Conservation (phyloP, 1,284 basidiomycete genomes). For the Cutaneotrichosporon sp. region DNA sequence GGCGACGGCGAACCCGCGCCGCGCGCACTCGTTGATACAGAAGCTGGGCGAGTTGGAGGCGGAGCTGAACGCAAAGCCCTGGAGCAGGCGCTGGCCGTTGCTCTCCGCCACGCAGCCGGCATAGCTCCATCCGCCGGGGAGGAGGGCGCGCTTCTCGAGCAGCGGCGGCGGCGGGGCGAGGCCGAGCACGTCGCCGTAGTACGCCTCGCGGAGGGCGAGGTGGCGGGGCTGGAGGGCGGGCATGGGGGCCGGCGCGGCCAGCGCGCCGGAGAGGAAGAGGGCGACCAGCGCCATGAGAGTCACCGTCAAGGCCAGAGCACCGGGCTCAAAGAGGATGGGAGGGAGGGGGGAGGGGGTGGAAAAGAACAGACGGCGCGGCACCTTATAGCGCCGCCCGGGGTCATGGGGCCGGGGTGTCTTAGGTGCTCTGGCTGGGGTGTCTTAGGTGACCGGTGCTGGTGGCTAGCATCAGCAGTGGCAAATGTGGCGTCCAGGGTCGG, state of each 20-base stretch:
- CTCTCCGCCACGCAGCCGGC: slow-evolving; percentile 51
- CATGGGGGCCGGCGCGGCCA: slow-evolving; percentile 14
- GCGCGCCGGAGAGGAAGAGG: slow-evolving; percentile 32
- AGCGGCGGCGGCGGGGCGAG: slow-evolving; percentile 40
- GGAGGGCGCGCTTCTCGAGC: slow-evolving; percentile 34
- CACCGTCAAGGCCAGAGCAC: slow-evolving; percentile 4
- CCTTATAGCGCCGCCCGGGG: too few relatives aligned
- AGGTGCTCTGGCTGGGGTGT: neutral
- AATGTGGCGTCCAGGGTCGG: neutral
- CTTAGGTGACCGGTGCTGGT: neutral
- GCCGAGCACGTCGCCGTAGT: slow-evolving; percentile 41
- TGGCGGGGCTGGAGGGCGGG: neutral
- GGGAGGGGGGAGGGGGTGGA: slow-evolving; percentile 23
- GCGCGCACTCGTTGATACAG: slow-evolving; percentile 46
- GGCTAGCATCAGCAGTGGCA: neutral
- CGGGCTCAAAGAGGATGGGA: slow-evolving; percentile 27
- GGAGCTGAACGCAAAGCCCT: slow-evolving; percentile 39
- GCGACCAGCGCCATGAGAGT: slow-evolving; percentile 44
- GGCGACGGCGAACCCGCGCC: slow-evolving; percentile 44
- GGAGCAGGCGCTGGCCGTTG: slow-evolving; percentile 39
- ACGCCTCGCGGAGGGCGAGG: slow-evolving; percentile 11
- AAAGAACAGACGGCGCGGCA: neutral
- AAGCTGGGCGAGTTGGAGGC: slow-evolving; percentile 33
- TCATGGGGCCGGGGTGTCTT: neutral
- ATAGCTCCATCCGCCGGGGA: slow-evolving; percentile 48